Evolutionary conservation across 163 green algal genomes (phyloP), one percentile per base, ranked within the genome.

Genomic region (Prototheca wickerhamii): DNA sequence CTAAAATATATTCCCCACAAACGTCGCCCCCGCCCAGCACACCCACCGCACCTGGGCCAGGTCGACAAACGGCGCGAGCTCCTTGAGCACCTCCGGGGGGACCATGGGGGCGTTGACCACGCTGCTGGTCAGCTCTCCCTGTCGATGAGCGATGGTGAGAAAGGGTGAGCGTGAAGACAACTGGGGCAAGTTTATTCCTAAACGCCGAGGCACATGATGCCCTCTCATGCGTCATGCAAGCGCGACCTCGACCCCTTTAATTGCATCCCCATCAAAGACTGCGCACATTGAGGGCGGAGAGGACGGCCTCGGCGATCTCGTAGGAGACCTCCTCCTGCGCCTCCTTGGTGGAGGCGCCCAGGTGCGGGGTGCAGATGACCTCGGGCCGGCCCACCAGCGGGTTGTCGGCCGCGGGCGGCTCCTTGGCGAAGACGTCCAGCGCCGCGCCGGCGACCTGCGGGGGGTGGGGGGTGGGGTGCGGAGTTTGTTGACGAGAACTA

Each of bases 21-120:
- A n/a, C n/a, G n/a, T n/a, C 37, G 15, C 15, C 37, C 10, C 37
- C 37, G 10, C 29, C 12, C 37, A 7, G 8, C 30, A 34, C 54
- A 34, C 56, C 12, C 10, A 44, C 37, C 37, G n/a, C 59, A 56
- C 60, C 25, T 80, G 60, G 25, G 85, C 81, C 25, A 92, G 79
- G 15, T 40, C 25, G 33, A 85, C 77, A 15, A 82, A 92, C 40
- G 85, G 85, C 57, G 71, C 68, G 63, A 91, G 78, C 78, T 91
- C 84, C 60, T 68, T 67, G 31, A 91, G 71, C 37, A 89, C 83
- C 80, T 92, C 82, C 46, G 78, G 66, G 25, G 81, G 66, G 62
- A 98, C 87, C 87, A 96, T 94, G 32, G 91, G 91, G 28, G 91
- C 91, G 67, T 98, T 98, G 49, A 98, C 88, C 29, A 89, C 91